Evolutionary conservation across 495 filamentous ascomycete species (phyloP).

Genomic region (Podospora sp.): DNA sequence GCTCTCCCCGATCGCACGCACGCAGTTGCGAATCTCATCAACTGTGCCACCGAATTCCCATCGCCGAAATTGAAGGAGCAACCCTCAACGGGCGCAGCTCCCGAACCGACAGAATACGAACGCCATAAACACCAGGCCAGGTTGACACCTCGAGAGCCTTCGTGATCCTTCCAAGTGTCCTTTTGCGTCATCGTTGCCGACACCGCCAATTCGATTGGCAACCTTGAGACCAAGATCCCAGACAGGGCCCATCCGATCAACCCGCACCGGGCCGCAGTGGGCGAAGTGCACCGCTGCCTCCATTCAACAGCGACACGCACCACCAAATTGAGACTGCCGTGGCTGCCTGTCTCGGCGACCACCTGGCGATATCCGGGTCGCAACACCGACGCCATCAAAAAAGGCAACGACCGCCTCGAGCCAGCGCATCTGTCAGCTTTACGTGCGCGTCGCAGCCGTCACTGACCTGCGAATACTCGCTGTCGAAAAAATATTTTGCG

Average conservation of each 20-base stretch:
- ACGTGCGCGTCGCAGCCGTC: not conserved
- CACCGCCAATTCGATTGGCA: conserved; percentile 14
- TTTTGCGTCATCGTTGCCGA: conserved; percentile 14
- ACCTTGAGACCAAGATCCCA: conserved; percentile 10
- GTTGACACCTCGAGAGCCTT: not conserved
- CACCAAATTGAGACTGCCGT: not conserved
- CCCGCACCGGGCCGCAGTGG: conserved; percentile 6
- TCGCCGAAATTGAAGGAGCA: not conserved
- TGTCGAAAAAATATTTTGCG: not conserved
- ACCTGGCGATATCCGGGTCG: not conserved
- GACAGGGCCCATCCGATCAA: conserved; percentile 9
- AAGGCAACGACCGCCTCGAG: not conserved
- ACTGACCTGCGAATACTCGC: not conserved
- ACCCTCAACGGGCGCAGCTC: not conserved
- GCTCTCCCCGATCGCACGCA: not conserved
- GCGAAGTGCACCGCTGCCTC: not conserved
- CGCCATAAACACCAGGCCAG: not conserved
- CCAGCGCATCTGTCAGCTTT: not conserved
- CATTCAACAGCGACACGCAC: not conserved
- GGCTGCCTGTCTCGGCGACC: not conserved
- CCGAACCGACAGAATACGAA: not conserved
- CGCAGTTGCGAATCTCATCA: not conserved
- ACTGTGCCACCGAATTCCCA: not conserved
- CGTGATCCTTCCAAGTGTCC: not conserved
- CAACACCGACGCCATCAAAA: not conserved